These are phyloP conservation scores for Pichia sp. DNA, from an alignment of 1,139 yeast genomes.

Conservation along the genomic window DNA sequence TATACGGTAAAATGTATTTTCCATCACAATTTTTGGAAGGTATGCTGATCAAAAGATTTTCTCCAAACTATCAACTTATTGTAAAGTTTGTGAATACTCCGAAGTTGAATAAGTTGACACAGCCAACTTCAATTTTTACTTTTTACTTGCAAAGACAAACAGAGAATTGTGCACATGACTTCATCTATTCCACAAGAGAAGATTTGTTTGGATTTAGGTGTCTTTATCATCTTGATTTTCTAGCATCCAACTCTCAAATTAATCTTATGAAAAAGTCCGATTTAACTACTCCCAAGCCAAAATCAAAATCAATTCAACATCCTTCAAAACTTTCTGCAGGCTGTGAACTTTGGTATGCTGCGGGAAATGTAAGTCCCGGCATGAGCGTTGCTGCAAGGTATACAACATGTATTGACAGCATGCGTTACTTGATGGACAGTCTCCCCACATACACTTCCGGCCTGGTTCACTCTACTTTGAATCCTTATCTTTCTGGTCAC, in stretches of 20 bases:
- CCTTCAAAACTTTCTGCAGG: conserved; percentile 53
- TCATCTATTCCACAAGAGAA: conserved; percentile 84
- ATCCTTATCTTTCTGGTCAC: conserved; percentile 5
- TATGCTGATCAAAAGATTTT: conserved; percentile 66
- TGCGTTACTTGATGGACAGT: conserved; percentile 12
- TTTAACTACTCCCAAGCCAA: conserved; percentile 3
- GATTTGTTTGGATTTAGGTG: conserved; percentile 80
- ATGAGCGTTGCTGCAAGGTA: conserved; percentile 80
- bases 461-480: neutral
- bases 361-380: conserved; percentile 78
- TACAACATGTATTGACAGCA: conserved; percentile 51
- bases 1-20: conserved; percentile 83
- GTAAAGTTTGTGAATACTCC: conserved; percentile 70
- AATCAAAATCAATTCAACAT: conserved; percentile 13
- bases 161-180: conserved; percentile 66
- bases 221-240: conserved; percentile 59
- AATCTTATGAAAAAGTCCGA: conserved; percentile 3
- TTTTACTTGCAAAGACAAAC: conserved; percentile 67
- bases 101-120: conserved; percentile 33
- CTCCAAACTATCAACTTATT: conserved; percentile 58
- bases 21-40: conserved; percentile 90
- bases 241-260: conserved; percentile 4
- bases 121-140: conserved; percentile 50
- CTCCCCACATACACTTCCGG: conserved; percentile 10
- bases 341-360: conserved; percentile 86